These are phyloP conservation scores for Aspergillus nidulans DNA, from an alignment of 495 filamentous ascomycete genomes.

Conservation along the genomic window DNA sequence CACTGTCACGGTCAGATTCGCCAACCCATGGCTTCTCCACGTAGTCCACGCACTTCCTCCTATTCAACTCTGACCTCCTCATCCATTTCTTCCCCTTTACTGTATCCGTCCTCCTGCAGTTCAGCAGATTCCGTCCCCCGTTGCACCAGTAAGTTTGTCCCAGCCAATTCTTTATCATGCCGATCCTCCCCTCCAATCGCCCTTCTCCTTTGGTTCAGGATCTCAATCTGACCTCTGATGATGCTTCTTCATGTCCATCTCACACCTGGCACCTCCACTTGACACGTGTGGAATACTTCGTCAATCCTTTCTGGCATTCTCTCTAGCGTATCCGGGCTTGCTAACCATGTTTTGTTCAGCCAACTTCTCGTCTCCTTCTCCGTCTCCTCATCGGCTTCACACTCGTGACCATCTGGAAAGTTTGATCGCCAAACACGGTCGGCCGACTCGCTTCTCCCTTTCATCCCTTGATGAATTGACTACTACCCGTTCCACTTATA, in stretches of 20 bases:
- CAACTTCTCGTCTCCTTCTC: conserved; percentile 50
- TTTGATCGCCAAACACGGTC: conserved; percentile 45
- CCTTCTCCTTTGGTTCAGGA: background rate
- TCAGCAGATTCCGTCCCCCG: conserved; percentile 17
- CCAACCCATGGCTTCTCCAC: conserved; percentile 11
- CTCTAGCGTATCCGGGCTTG: conserved; percentile 31
- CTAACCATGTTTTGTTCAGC: conserved; percentile 59
- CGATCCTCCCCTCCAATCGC: background rate
- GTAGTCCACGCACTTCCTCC: conserved; percentile 14
- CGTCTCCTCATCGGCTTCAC: conserved; percentile 47
- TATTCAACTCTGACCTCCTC: conserved; percentile 25
- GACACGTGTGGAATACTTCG: conserved; percentile 35
- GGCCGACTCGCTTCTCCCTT: conserved; percentile 57
- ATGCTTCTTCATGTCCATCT: conserved; percentile 3
- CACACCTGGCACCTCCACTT: conserved; percentile 14
- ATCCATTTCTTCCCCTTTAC: conserved; percentile 31
- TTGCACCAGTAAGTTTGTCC: conserved; percentile 22
- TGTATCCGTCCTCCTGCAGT: conserved; percentile 38
- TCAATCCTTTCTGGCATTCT: conserved; percentile 20
- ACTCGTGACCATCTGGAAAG: conserved; percentile 74
- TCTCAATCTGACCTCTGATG: background rate
- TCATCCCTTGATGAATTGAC: conserved; percentile 69
- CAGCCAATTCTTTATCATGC: background rate
- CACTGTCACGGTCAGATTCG: background rate
- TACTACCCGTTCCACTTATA: conserved; percentile 61